Evolutionary conservation across 2,329 filamentous ascomycete species (phyloP), one percentile per base, ranked within the genome.

Genomic region (Lithohypha guttulata): DNA sequence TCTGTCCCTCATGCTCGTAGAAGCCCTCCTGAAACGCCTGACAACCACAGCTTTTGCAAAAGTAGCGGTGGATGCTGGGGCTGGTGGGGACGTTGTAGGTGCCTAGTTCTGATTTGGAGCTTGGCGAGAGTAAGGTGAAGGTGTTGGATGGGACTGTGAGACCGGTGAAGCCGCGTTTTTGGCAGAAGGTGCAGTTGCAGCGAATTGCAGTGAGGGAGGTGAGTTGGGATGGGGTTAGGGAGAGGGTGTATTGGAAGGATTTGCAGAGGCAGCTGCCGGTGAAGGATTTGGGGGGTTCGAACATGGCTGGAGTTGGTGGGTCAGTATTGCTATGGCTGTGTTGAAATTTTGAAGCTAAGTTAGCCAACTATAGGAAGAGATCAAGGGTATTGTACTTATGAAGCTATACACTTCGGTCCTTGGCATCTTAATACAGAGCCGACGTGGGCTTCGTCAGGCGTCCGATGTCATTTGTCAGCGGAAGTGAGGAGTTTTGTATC

Each of bases 191-290:
- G 36, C 49, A 51, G 38, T 51, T 51, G 42, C 49, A 51, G 27
- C 45, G 43, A 28, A 18, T 27, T 9, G 41, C 43, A 7, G 30
- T 19, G n/a, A 34, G 42, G 8, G 28, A 21, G 30, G 45, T 36
- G 35, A 28, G 42, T 20, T 41, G 20, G 4, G 23, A 22, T 15
- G 28, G 8, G 11, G 44, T 11, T 3, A 50, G 20, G 13, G 61
- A 64, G 32, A 65, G 67, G 22, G 61, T 61, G 65, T 68, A 75
- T 49, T 69, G 60, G 35, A 63, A 66, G 51, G 69, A 58, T 48
- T 69, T 68, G 54, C 71, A 74, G 51, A 72, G 69, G 61, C 71
- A 75, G 25, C 63, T 60, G 52, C 69, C 71, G 23, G 59, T 56
- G 53, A 65, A 66, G 33, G 56, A 60, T 29, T 31, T 26, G 20